Evolutionary conservation across 2,329 filamentous ascomycete genomes (phyloP).

Genomic region (Helminthosporium solani): DNA sequence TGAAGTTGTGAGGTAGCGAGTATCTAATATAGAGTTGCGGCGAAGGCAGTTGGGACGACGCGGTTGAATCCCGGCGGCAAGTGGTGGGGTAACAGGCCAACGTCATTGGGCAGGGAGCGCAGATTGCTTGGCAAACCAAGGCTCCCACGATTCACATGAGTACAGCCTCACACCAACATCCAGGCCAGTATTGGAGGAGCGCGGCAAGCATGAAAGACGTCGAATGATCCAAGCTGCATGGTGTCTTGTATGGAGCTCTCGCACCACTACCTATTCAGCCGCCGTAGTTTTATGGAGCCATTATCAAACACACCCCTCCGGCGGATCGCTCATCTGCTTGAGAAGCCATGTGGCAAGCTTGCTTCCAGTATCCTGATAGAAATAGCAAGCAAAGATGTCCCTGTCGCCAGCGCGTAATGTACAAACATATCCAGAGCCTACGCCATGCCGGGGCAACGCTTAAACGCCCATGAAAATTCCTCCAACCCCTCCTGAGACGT

Average conservation of each 20-base stretch:
- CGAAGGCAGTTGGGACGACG: slow-evolving; percentile 22
- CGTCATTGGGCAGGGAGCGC: slow-evolving; percentile 18
- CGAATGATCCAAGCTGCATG: too few species aligned
- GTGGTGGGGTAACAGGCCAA: slow-evolving; percentile 21
- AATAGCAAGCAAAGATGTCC: too few species aligned
- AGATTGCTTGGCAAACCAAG: neutral
- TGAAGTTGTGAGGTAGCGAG: slow-evolving; percentile 8
- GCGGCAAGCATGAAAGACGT: neutral
- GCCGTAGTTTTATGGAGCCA: too few species aligned
- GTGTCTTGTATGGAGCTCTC: too few species aligned
- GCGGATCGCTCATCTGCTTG: too few species aligned
- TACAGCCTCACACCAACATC: neutral
- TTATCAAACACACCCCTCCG: too few species aligned
- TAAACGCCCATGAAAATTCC: neutral
- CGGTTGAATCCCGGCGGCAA: slow-evolving; percentile 27
- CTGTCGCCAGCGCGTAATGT: neutral
- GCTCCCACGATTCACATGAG: neutral
- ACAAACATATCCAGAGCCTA: neutral
- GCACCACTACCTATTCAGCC: too few species aligned
- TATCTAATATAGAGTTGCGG: slow-evolving; percentile 8
- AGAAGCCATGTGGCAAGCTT: too few species aligned
- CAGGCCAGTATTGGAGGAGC: too few species aligned
- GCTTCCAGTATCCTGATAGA: too few species aligned
- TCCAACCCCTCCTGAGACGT: neutral
- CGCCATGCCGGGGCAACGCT: neutral